Evolutionary conservation across 257 asterid species (phyloP).

Genomic region (Eucommia ulmoides): DNA sequence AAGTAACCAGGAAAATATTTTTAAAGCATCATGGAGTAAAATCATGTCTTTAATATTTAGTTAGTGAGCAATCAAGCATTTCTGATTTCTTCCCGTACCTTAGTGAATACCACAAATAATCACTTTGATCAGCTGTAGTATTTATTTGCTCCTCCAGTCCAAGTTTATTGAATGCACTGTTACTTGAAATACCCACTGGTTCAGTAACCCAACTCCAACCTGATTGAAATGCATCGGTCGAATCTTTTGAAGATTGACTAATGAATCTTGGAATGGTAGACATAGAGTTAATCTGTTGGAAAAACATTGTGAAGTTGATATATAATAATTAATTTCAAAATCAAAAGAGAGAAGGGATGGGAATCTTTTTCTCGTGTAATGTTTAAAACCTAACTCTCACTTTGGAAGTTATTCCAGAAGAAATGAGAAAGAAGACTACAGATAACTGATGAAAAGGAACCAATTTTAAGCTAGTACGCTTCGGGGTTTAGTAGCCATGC

Average conservation of each 20-base stretch:
- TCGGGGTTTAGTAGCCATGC: too few species aligned
- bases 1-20: conserved; percentile 3
- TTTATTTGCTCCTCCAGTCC: conserved; percentile 77
- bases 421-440: not conserved
- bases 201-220: conserved; percentile 77
- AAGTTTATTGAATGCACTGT: conserved; percentile 31
- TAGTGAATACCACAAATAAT: conserved; percentile 71
- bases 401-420: not conserved
- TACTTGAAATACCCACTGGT: conserved; percentile 77
- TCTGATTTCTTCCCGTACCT: too few species aligned
- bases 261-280: conserved; percentile 38
- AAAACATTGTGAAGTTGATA: too few species aligned
- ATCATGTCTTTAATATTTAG: too few species aligned
- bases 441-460: too few species aligned
- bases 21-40: too few species aligned
- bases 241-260: conserved; percentile 32
- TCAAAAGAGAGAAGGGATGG: too few species aligned
- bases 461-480: not conserved
- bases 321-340: too few species aligned
- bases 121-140: conserved; percentile 75
- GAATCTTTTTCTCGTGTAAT: too few species aligned
- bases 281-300: conserved; percentile 58
- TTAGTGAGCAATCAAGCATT: too few species aligned
- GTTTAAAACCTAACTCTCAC: too few species aligned
- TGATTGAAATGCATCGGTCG: conserved; percentile 26